Evolutionary conservation across 1,139 yeast species (phyloP).

Genomic region (Candida mesenterica): DNA sequence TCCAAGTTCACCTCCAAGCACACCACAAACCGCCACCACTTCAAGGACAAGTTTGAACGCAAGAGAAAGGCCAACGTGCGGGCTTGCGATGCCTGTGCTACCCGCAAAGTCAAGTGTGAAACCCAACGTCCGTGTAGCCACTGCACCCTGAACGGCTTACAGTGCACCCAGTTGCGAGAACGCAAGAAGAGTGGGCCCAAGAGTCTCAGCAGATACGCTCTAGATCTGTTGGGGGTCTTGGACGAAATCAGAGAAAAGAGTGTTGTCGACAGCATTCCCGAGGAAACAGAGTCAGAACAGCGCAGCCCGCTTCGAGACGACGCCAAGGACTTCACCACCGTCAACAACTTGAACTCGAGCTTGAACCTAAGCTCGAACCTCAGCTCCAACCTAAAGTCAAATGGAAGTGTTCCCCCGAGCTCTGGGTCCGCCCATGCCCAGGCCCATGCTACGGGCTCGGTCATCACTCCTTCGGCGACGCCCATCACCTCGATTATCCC

Average conservation of each 20-base stretch:
- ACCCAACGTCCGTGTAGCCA: conserved; percentile 41
- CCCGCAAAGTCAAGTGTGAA: conserved; percentile 45
- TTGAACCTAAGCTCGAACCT: not conserved
- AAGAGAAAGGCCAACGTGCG: conserved; percentile 15
- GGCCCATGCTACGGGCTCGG: no score
- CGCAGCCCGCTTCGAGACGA: no score
- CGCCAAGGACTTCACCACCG: no score
- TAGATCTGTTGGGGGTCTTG: conserved; percentile 29
- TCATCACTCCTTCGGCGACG: no score
- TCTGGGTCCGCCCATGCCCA: no score
- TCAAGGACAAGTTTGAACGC: conserved; percentile 11
- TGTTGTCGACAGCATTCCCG: not conserved
- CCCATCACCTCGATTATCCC: no score
- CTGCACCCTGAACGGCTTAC: conserved; percentile 36
- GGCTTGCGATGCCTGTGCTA: conserved; percentile 47
- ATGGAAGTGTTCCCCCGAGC: not conserved
- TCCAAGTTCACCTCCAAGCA: conserved; percentile 10
- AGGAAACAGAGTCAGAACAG: not conserved
- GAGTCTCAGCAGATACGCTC: conserved; percentile 25
- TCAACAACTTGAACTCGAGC: not conserved
- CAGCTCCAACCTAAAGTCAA: not conserved
- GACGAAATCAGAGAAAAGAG: conserved; percentile 15
- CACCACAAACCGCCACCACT: conserved; percentile 11
- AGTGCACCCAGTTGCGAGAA: conserved; percentile 39
- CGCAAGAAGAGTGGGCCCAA: conserved; percentile 48